Evolutionary conservation across 768 basidiomycete genomes (phyloP).

Genomic region (Russula compacta): DNA sequence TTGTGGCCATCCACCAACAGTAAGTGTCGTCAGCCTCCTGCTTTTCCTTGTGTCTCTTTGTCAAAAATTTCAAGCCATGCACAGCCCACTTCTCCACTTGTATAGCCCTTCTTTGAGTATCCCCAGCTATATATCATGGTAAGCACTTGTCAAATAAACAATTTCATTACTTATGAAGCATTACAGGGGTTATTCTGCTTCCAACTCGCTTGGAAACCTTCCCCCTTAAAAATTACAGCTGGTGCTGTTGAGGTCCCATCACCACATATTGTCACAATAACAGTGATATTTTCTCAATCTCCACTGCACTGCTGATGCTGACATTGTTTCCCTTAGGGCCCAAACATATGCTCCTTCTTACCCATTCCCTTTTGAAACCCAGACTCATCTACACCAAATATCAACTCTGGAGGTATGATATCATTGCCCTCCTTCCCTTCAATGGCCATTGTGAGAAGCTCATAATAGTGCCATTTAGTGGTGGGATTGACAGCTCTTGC

Average conservation of each 20-base stretch:
- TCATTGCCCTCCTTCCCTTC: constrained; percentile 19
- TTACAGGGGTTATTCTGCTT: constrained; percentile 32
- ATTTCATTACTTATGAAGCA: constrained; percentile 31
- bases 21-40: constrained; percentile 23
- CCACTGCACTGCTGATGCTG: constrained; percentile 31
- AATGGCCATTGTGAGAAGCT: constrained; percentile 30
- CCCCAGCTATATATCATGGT: too few relatives aligned
- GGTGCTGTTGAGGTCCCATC: constrained; percentile 33
- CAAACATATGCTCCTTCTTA: constrained; percentile 26
- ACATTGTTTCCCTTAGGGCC: constrained; percentile 16
- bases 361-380: constrained; percentile 27
- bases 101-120: constrained; percentile 27
- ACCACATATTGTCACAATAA: constrained; percentile 35
- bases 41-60: constrained; percentile 30
- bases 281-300: constrained; percentile 32
- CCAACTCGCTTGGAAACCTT: constrained; percentile 31
- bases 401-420: constrained; percentile 21
- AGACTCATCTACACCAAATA: constrained; percentile 31
- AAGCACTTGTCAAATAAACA: too few relatives aligned
- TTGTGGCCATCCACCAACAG: constrained; percentile 41
- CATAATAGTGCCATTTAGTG: constrained; percentile 30
- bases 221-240: constrained; percentile 34
- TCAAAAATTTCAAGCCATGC: constrained; percentile 36
- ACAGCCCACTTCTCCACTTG: constrained; percentile 25
- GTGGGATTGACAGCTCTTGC: constrained; percentile 31